phyloP scores from a whole-genome alignment of 2,329 filamentous ascomycete genomes.

The Leptographium galeiforme region DNA sequence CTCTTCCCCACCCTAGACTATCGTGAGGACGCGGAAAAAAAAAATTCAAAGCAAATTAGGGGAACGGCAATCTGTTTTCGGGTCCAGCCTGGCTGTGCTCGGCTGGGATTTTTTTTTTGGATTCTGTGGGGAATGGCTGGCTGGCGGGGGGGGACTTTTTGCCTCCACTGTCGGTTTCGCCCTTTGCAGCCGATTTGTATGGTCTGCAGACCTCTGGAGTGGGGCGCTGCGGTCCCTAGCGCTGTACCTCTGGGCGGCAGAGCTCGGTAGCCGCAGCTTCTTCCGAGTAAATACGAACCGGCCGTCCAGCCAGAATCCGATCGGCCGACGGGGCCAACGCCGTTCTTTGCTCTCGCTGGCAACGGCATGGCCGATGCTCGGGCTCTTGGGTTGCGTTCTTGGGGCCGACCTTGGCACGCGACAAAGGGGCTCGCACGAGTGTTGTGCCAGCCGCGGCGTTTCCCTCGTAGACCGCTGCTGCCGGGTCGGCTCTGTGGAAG shows the following conservation, averaged over 20 bases:
- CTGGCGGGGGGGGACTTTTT: background rate
- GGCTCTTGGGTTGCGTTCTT: background rate
- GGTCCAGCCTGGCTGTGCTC: background rate
- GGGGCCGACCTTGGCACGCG: background rate
- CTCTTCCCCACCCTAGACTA: no score
- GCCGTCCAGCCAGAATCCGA: constrained; percentile 6
- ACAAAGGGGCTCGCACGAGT: background rate
- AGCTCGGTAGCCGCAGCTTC: constrained; percentile 9
- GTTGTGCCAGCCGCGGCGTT: no score
- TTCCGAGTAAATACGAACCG: constrained; percentile 14
- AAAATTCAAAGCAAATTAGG: background rate
- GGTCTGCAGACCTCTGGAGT: constrained; percentile 10
- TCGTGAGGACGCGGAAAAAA: background rate
- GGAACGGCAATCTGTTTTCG: background rate
- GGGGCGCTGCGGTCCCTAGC: background rate
- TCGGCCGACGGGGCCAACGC: constrained; percentile 7
- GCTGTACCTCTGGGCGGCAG: background rate
- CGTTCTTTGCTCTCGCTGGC: background rate
- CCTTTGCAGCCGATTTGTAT: constrained; percentile 8
- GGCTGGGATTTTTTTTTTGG: background rate
- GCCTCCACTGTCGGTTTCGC: background rate
- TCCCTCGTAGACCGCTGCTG: background rate
- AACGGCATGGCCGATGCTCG: background rate
- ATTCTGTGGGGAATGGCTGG: background rate
- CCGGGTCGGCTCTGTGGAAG: background rate